phyloP scores from a whole-genome alignment of 2,329 filamentous ascomycete species.

The Epichloe hybrida region DNA sequence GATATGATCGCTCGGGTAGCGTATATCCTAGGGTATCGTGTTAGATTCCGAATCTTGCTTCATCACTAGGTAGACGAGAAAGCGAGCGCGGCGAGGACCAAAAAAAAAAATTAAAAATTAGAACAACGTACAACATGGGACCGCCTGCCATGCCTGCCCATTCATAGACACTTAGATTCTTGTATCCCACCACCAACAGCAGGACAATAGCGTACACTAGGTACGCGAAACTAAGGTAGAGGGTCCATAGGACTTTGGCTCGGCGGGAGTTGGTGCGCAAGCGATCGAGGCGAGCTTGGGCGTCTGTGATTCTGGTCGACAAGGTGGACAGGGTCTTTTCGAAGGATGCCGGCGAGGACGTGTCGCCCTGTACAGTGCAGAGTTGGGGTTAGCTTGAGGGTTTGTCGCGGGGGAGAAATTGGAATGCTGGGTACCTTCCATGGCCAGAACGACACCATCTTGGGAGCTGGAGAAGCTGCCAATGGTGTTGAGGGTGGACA shows the following conservation, averaged over 20 bases:
- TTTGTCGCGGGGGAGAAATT: background rate
- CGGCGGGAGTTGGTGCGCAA: constrained; percentile 61
- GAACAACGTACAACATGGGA: constrained; percentile 52
- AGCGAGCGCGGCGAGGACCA: background rate
- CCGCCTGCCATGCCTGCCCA: constrained; percentile 67
- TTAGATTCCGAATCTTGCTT: background rate
- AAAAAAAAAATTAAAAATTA: background rate
- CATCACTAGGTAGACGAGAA: background rate
- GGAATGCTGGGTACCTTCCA: constrained; percentile 8
- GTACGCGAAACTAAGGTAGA: constrained; percentile 85
- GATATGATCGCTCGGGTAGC: constrained; percentile 51
- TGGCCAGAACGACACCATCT: constrained; percentile 12
- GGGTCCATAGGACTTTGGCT: constrained; percentile 71
- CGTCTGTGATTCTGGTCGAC: constrained; percentile 66
- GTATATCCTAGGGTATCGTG: constrained; percentile 54
- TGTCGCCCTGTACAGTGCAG: constrained; percentile 44
- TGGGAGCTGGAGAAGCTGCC: background rate
- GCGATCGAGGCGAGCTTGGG: constrained; percentile 59
- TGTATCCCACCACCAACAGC: constrained; percentile 71
- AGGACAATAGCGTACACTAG: constrained; percentile 74
- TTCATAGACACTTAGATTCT: constrained; percentile 62
- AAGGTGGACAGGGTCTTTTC: constrained; percentile 80
- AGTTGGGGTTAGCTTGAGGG: constrained; percentile 7
- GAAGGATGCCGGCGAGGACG: constrained; percentile 77
- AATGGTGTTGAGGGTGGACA: background rate